Percentiles rank a stretch among this genome's conserved stretches.
Evolutionary conservation across 148 eudicot genomes (phyloP).

Genomic region (Oxyria digyna): DNA sequence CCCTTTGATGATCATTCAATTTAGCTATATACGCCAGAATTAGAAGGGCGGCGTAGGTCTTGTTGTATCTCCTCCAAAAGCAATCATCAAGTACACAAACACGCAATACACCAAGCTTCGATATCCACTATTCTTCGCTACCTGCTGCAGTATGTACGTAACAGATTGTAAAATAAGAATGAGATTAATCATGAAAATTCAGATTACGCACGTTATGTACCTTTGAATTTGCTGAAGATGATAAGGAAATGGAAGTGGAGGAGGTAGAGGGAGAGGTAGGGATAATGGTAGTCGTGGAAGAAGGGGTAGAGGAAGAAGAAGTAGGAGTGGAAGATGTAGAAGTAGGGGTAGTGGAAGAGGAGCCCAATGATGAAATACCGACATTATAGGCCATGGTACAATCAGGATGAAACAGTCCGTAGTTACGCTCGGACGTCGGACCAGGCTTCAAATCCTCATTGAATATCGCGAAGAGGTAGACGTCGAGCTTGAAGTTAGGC

Average conservation of each 20-base stretch:
- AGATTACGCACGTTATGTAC: slow-evolving; percentile 13
- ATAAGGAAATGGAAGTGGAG: slow-evolving; percentile 35
- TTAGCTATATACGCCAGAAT: no score
- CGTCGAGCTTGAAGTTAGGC: slow-evolving; percentile 42
- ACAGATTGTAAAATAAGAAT: no score
- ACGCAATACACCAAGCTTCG: slow-evolving; percentile 33
- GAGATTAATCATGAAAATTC: no score
- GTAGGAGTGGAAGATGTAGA: slow-evolving; percentile 8
- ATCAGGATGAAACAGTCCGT: slow-evolving; percentile 65
- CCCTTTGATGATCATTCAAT: no score
- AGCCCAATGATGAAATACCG: slow-evolving; percentile 19
- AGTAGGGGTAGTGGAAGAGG: neutral
- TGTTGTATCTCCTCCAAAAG: neutral
- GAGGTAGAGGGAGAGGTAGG: slow-evolving; percentile 29
- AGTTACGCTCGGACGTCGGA: slow-evolving; percentile 68
- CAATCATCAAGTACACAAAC: slow-evolving; percentile 23
- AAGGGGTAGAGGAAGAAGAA: slow-evolving; percentile 16
- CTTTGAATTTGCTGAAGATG: slow-evolving; percentile 37
- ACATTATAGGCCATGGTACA: slow-evolving; percentile 65
- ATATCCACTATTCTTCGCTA: slow-evolving; percentile 3
- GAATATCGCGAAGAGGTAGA: slow-evolving; percentile 65
- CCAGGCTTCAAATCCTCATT: slow-evolving; percentile 86
- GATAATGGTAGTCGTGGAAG: neutral
- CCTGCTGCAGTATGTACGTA: neutral
- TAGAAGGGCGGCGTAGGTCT: neutral